Conservation (phyloP, 1,139 yeast genomes). For the Wickerhamomyces sp. region DNA sequence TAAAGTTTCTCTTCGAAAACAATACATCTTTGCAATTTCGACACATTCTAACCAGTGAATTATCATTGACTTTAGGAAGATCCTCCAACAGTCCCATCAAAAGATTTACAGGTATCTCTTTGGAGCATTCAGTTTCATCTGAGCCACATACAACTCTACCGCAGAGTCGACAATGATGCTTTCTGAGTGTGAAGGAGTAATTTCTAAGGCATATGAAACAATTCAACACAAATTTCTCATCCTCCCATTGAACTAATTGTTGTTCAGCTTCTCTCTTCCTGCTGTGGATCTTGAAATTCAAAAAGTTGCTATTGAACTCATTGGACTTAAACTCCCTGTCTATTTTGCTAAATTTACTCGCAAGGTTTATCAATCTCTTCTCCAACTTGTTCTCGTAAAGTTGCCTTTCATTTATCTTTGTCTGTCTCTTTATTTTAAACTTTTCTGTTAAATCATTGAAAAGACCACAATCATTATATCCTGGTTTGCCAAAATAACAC, state of each 20-base stretch:
- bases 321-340: conserved; percentile 17
- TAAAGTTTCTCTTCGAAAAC: conserved; percentile 50
- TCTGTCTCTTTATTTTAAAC: conserved; percentile 40
- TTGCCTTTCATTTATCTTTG: conserved; percentile 33
- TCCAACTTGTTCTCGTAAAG: conserved; percentile 56
- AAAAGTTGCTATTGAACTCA: conserved; percentile 15
- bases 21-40: conserved; percentile 59
- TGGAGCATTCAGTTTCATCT: conserved; percentile 57
- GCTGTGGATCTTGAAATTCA: conserved; percentile 13
- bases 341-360: conserved; percentile 21
- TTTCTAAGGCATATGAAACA: conserved; percentile 62
- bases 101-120: conserved; percentile 55
- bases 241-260: conserved; percentile 65
- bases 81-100: conserved; percentile 40
- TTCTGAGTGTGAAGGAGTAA: conserved; percentile 59
- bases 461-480: conserved; percentile 41
- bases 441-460: conserved; percentile 39
- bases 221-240: conserved; percentile 41
- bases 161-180: conserved; percentile 87
- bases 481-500: conserved; percentile 57
- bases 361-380: conserved; percentile 52
- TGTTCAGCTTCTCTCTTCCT: conserved; percentile 40
- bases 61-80: conserved; percentile 22
- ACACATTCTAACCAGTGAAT: conserved; percentile 52
- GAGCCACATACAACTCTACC: conserved; percentile 81